These are phyloP conservation scores for Corchorus capsularis DNA, from an alignment of 345 rosid species.

Conservation along the genomic window DNA sequence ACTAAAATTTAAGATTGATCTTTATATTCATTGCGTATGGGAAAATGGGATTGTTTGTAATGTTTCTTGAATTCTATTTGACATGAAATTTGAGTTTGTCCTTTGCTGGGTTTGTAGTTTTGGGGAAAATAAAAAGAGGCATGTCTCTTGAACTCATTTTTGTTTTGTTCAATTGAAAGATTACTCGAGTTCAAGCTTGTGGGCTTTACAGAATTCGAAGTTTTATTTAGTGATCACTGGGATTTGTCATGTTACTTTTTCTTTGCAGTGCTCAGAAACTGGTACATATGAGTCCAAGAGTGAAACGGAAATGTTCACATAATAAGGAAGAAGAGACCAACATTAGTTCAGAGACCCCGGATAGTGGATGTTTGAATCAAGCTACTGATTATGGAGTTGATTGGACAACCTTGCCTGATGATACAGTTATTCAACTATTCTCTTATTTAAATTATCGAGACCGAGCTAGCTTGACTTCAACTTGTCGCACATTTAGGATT, in stretches of 20 bases:
- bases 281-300: slow-evolving; percentile 6
- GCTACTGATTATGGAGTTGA: slow-evolving; percentile 31
- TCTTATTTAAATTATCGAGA: slow-evolving; percentile 69
- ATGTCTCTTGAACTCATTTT: neutral
- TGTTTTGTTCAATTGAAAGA: slow-evolving; percentile 8
- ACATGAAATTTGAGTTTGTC: neutral
- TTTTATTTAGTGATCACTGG: slow-evolving; percentile 7
- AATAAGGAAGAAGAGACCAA: neutral
- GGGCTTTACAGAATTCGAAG: neutral
- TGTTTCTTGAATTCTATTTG: too few species aligned
- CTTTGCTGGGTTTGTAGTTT: neutral
- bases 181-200: slow-evolving; percentile 1
- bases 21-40: neutral
- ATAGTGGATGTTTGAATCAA: neutral
- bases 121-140: neutral
- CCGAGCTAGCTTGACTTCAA: slow-evolving; percentile 68
- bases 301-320: slow-evolving; percentile 1
- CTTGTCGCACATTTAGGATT: slow-evolving; percentile 64
- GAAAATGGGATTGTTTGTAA: neutral
- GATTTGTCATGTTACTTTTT: neutral
- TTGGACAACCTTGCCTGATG: slow-evolving; percentile 75
- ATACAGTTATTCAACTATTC: slow-evolving; percentile 69
- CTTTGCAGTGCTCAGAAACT: neutral
- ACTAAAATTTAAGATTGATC: neutral
- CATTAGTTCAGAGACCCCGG: neutral